These are phyloP conservation scores for Aechmea fasciata DNA, from an alignment of 176 grass and related monocot genomes.

Conservation along the genomic window DNA sequence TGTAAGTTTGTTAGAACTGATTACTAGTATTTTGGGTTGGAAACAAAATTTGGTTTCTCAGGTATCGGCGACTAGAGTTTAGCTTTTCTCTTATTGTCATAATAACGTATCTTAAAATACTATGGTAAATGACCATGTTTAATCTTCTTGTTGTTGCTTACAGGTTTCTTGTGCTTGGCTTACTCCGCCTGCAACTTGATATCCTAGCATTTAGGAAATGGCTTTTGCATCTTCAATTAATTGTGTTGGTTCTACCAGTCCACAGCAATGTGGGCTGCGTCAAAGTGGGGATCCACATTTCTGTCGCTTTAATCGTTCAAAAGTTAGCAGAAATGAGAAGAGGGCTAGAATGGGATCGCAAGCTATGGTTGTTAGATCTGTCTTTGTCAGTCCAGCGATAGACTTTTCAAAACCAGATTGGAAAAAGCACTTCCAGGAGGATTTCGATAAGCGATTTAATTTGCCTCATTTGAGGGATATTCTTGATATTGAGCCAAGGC, in stretches of 20 bases:
- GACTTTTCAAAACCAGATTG: conserved; percentile 62
- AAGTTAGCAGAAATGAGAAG: conserved; percentile 14
- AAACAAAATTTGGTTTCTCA: background rate
- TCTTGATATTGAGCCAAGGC: conserved; percentile 59
- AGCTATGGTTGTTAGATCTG: conserved; percentile 28
- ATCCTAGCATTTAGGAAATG: conserved; percentile 26
- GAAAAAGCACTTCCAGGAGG: conserved; percentile 78
- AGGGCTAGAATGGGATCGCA: conserved; percentile 9
- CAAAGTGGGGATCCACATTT: background rate
- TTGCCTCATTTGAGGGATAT: conserved; percentile 85
- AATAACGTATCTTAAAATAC: background rate
- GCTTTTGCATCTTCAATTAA: conserved; percentile 32
- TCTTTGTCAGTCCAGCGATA: conserved; percentile 28
- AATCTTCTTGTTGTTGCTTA: background rate
- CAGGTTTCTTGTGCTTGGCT: conserved; percentile 3
- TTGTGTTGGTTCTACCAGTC: conserved; percentile 18
- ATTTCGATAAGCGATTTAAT: conserved; percentile 63
- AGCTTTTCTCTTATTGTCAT: background rate
- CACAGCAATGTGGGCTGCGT: conserved; percentile 14
- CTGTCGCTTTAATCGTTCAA: background rate
- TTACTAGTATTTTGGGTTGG: background rate
- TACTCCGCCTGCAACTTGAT: background rate
- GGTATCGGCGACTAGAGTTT: background rate
- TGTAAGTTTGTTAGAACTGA: background rate
- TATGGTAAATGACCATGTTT: background rate